Percentiles rank a stretch among this genome's conserved stretches.
phyloP scores from a whole-genome alignment of 75 land plant species.

The Picea sitchensis region DNA sequence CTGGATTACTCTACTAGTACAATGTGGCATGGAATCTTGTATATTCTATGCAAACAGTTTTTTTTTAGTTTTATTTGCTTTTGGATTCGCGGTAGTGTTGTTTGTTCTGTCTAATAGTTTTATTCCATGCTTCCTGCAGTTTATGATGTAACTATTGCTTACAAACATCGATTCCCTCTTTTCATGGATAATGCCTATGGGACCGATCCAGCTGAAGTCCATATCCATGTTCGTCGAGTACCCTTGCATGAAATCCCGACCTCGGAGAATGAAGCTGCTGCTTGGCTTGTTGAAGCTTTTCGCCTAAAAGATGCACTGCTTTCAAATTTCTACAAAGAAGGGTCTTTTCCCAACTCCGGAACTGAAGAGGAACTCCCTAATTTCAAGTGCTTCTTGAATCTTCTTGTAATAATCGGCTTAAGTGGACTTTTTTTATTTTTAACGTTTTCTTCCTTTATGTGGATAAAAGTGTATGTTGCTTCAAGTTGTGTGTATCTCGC shows the following conservation, averaged over 20 bases:
- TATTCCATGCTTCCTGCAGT: slow-evolving; percentile 41
- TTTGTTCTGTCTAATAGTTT: too few relatives aligned
- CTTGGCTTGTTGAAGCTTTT: slow-evolving; percentile 73
- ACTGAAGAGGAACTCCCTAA: slow-evolving; percentile 55
- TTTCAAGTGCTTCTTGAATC: slow-evolving; percentile 32
- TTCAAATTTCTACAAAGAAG: slow-evolving; percentile 47
- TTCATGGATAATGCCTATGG: slow-evolving; percentile 82
- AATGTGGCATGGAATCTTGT: too few relatives aligned
- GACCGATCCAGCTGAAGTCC: slow-evolving; percentile 90
- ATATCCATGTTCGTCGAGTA: slow-evolving; percentile 75
- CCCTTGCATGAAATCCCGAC: slow-evolving; percentile 51
- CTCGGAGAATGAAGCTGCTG: slow-evolving; percentile 48
- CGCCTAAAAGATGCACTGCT: slow-evolving; percentile 69
- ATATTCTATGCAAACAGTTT: neutral
- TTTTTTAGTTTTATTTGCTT: neutral
- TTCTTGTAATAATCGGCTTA: slow-evolving; percentile 23
- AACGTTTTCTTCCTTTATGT: slow-evolving; percentile 41
- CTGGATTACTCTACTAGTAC: neutral
- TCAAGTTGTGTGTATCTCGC: slow-evolving; percentile 54
- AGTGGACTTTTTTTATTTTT: slow-evolving; percentile 33
- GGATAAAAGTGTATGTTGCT: slow-evolving; percentile 64
- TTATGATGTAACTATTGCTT: slow-evolving; percentile 89
- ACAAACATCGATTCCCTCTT: slow-evolving; percentile 70
- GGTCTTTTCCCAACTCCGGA: slow-evolving; percentile 56
- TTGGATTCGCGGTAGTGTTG: neutral